Percentiles rank a stretch among this genome's conserved stretches.
These are phyloP conservation scores for Phanerochaete carnosa DNA, from an alignment of 768 basidiomycete genomes.

Conservation along the genomic window DNA sequence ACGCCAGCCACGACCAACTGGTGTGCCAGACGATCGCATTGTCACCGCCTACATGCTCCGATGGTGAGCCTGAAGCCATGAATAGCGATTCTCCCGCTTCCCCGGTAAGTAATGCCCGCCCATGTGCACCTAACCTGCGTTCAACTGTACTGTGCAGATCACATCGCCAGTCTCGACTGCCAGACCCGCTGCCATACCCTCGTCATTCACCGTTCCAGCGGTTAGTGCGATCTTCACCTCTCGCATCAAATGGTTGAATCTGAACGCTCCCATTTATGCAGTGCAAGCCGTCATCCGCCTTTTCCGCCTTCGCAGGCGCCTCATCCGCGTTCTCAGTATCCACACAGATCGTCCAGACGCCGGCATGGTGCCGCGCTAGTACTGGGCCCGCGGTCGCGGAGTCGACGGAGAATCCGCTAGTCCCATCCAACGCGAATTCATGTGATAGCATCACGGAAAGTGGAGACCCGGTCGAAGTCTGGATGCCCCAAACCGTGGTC, in stretches of 20 bases:
- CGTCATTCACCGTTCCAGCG: conserved; percentile 12
- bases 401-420: background rate
- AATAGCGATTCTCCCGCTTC: background rate
- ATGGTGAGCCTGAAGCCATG: background rate
- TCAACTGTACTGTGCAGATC: background rate
- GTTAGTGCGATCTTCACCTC: conserved; percentile 4
- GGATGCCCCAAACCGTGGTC: background rate
- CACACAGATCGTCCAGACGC: background rate
- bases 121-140: background rate
- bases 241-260: background rate
- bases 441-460: background rate
- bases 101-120: background rate
- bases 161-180: background rate
- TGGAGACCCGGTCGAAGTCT: background rate
- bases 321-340: conserved; percentile 19
- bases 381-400: background rate
- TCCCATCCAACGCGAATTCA: background rate
- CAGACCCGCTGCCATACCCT: background rate
- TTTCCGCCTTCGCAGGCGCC: no score
- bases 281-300: conserved; percentile 21
- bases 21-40: background rate
- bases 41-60: background rate
- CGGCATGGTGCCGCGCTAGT: conserved; percentile 7
- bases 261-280: background rate
- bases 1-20: background rate